Base-by-base conservation (phyloP, 805 yeast species). In the Teunomyces stri region DNA sequence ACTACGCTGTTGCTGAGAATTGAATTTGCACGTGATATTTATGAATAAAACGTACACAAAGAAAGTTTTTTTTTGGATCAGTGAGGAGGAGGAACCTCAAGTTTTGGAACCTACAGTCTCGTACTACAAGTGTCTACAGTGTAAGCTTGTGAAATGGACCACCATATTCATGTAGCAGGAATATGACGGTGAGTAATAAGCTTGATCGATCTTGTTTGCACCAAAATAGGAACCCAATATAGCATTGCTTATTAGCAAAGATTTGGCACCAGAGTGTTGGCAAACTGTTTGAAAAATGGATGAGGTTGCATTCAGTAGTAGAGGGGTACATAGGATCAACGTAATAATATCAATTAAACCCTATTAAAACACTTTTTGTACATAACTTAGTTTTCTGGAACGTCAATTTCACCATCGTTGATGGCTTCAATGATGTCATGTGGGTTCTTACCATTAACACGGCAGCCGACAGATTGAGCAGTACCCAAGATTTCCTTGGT, bases 401-500 rank as follows among this genome's bases (percentile, higher is more conserved):
- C 82, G 75, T 92, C 98, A 72, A 94, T 85, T 79, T 90, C 97
- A 79, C 99, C 99, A 77, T 86, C 92, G 82, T 92, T 84, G 76
- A 94, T 94, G 76, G 92, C 97, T 66, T 91, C 99, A 70, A 94
- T 92, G 81, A 92, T 86, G 78, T 88, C 97, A 76, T 94, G 98
- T 65, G 99, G 97, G 85, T 92, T 92, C 85, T 94, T 92, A 81
- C 91, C 95, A 79, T 90, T 92, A 73, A 94, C 97, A 81, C 97
- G 91, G 82, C 97, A 91, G 70, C 99, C 99, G 71, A 94, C 95
- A 60, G 97, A 91, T 82, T 92, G 98, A 68, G 98, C 97, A 76
- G 99, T 94, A 78, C 99, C 99, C 74, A 94, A 87, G 72, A 94
- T 88, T 84, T 94, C 99, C 85, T 94, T 94, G 69, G 96, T 81